Base-by-base conservation (phyloP, 1,139 yeast genomes). In the Saccharomyces hybrid region DNA sequence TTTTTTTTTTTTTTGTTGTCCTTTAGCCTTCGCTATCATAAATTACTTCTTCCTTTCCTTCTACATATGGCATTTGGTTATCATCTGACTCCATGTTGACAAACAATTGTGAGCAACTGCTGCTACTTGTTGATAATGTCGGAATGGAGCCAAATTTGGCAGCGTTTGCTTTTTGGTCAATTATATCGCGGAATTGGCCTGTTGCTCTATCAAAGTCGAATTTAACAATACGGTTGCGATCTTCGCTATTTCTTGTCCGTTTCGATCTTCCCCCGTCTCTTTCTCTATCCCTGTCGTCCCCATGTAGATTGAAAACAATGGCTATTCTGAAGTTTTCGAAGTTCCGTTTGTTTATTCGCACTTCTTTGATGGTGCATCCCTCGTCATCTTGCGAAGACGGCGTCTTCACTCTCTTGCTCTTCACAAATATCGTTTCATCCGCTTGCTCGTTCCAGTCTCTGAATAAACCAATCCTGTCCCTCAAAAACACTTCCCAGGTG, bases 401-500 rank as follows among this genome's bases (percentile, higher is more conserved):
- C 51, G 19, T 41, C 55, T 28, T 48, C 47, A 6, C 49, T 11
- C 16, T 55, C 56, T 38, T 38, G 24, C 44, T 38, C 11, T 38
- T 38, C n/a, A 38, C 44, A 19, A 38, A 38, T 19, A 38, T 19
- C 1, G 44, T 38, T 38, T 38, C 44, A 4, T 38, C 44, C 26
- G 11, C 44, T 16, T 38, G 44, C n/a, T 38, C 44, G 5, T 38
- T 38, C 67, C 69, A 66, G 47, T 61, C 64, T 64, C 70, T 65
- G 49, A 66, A 67, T 12, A 69, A 24, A 3, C 70, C 70, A 2
- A 69, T 59, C 41, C 69, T 56, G 21, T 56, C 50, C 42, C 59
- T 61, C 1, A 69, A 48, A 50, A 68, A 66, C 16, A 63, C 62
- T 53, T 68, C 68, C 73, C 73, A 69, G 19, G 60, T 54, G 14